Percentiles rank a stretch among this genome's conserved stretches.
Conservation (phyloP, 257 asterid genomes). For the Solanum sparsipilum region DNA sequence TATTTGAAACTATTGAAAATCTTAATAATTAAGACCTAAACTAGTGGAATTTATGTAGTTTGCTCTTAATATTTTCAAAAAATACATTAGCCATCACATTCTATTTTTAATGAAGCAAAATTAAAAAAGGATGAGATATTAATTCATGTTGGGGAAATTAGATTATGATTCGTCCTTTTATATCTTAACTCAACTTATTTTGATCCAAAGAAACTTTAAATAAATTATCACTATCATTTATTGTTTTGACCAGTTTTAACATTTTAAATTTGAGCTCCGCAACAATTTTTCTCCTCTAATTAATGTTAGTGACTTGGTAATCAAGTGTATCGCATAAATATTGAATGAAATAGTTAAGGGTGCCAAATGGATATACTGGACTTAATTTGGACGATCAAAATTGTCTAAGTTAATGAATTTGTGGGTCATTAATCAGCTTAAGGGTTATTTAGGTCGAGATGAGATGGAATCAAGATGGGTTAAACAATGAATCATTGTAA, state of each 20-base stretch:
- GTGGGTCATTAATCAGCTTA: not conserved
- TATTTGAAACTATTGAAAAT: no score
- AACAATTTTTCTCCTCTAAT: not conserved
- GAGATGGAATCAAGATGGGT: not conserved
- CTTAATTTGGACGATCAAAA: not conserved
- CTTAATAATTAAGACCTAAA: no score
- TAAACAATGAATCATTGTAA: not conserved
- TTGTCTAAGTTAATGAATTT: not conserved
- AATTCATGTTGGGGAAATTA: not conserved
- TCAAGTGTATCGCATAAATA: not conserved
- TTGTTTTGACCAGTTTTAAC: not conserved
- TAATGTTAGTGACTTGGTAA: not conserved
- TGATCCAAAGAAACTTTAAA: not conserved
- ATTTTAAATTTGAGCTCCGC: not conserved
- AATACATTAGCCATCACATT: not conserved
- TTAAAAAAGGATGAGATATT: not conserved
- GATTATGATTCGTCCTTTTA: not conserved
- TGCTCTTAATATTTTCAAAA: no score
- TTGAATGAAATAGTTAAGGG: not conserved
- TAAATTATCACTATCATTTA: not conserved
- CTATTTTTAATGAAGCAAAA: not conserved
- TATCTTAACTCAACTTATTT: not conserved
- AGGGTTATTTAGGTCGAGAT: not conserved
- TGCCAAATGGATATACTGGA: not conserved
- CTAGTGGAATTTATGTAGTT: no score